phyloP scores from a whole-genome alignment of 768 basidiomycete species.

The Strobilomyces confusus region DNA sequence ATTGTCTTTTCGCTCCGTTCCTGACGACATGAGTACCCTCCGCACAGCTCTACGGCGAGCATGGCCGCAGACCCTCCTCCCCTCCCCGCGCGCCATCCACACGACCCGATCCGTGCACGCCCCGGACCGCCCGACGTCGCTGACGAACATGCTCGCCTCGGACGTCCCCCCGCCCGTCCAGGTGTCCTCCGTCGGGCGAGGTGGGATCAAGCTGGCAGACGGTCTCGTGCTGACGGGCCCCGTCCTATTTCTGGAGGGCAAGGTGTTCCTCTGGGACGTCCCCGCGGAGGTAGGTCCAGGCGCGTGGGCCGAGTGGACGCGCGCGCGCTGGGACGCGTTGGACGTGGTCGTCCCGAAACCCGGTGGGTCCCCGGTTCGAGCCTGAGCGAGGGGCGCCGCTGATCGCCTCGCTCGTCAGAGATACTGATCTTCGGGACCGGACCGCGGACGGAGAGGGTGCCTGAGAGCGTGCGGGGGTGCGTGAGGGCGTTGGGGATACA shows the following conservation, averaged over 20 bases:
- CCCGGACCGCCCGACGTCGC: slow-evolving; percentile 25
- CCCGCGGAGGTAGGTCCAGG: slow-evolving; percentile 32
- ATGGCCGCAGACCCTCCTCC: background rate
- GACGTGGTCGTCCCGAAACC: slow-evolving; percentile 81
- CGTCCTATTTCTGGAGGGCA: slow-evolving; percentile 80
- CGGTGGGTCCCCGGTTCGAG: slow-evolving; percentile 42
- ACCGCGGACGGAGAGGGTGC: slow-evolving; percentile 61
- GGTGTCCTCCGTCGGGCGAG: slow-evolving; percentile 58
- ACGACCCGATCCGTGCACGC: slow-evolving; percentile 3
- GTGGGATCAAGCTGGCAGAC: slow-evolving; percentile 70
- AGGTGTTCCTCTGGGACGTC: slow-evolving; percentile 89
- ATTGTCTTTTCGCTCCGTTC: too few species aligned
- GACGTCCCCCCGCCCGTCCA: slow-evolving; percentile 67
- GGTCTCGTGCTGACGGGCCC: slow-evolving; percentile 75
- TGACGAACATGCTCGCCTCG: slow-evolving; percentile 73
- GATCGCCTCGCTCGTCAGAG: slow-evolving; percentile 45
- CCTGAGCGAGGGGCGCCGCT: background rate
- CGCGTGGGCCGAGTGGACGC: slow-evolving; percentile 66
- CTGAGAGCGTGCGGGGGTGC: slow-evolving; percentile 60
- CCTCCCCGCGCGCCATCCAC: slow-evolving; percentile 10
- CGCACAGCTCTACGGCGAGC: slow-evolving; percentile 3
- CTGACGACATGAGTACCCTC: background rate
- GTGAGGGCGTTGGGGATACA: slow-evolving; percentile 78
- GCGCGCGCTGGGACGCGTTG: slow-evolving; percentile 75
- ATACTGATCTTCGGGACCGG: slow-evolving; percentile 91